These are phyloP conservation scores for Hymenoscyphus albidus DNA, from an alignment of 2,329 filamentous ascomycete genomes.

Conservation along the genomic window DNA sequence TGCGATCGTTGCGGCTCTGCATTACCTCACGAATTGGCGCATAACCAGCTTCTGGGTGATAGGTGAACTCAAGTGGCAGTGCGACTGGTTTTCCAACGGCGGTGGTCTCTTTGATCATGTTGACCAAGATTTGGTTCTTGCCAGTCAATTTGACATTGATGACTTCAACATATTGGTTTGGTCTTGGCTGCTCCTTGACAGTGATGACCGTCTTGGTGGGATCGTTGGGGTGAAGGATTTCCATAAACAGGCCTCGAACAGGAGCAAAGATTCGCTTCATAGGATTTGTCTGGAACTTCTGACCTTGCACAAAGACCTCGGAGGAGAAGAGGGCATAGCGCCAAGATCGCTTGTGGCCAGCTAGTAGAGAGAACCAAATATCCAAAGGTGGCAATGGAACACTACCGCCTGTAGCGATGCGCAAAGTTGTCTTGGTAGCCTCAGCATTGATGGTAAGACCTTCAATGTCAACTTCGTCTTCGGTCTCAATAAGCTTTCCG, in stretches of 20 bases:
- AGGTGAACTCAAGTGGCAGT: constrained; percentile 82
- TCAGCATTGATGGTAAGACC: constrained; percentile 82
- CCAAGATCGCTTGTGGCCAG: constrained; percentile 84
- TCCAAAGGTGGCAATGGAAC: constrained; percentile 73
- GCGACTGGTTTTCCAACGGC: constrained; percentile 78
- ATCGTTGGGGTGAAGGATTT: constrained; percentile 78
- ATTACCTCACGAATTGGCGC: constrained; percentile 98
- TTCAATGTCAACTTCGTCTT: constrained; percentile 74
- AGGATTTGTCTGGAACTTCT: constrained; percentile 96
- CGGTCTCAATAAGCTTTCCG: constrained; percentile 72
- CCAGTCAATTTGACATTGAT: constrained; percentile 76
- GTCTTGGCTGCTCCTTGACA: constrained; percentile 81
- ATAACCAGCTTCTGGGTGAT: constrained; percentile 92
- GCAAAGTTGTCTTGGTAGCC: constrained; percentile 75
- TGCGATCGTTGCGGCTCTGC: constrained; percentile 91
- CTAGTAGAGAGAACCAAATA: constrained; percentile 83
- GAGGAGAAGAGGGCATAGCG: constrained; percentile 90
- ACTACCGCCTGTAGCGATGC: constrained; percentile 71
- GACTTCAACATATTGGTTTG: constrained; percentile 83
- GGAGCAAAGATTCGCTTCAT: constrained; percentile 89
- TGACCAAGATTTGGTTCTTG: constrained; percentile 78
- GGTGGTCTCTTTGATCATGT: constrained; percentile 89
- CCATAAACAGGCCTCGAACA: constrained; percentile 79
- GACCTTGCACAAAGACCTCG: constrained; percentile 89
- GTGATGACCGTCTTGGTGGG: constrained; percentile 78